Percentiles rank a stretch among this genome's conserved stretches.
phyloP scores from a whole-genome alignment of 176 grass and related monocot genomes.

The Leersia perrieri region DNA sequence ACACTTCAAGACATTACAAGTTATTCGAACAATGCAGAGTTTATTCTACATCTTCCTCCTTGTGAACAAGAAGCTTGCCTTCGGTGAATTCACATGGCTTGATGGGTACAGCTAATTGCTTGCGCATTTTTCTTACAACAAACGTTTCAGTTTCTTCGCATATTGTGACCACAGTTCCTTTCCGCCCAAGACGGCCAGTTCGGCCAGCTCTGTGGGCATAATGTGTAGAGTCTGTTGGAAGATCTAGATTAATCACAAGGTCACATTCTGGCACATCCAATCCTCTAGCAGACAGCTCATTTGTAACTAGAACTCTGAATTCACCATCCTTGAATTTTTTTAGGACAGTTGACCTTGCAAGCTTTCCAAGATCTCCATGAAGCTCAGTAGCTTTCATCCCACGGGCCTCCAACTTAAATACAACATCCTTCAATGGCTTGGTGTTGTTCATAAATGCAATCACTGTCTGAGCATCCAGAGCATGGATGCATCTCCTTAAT shows the following conservation, averaged over 20 bases:
- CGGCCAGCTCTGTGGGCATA: slow-evolving; percentile 92
- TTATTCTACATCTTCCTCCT: slow-evolving; percentile 54
- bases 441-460: slow-evolving; percentile 94
- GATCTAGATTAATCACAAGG: slow-evolving; percentile 93
- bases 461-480: slow-evolving; percentile 68
- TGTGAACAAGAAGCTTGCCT: slow-evolving; percentile 45
- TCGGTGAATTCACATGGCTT: slow-evolving; percentile 59
- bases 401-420: slow-evolving; percentile 89
- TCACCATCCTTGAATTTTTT: slow-evolving; percentile 86
- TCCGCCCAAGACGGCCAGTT: slow-evolving; percentile 76
- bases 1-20: not conserved
- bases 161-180: slow-evolving; percentile 79
- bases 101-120: slow-evolving; percentile 58
- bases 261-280: slow-evolving; percentile 91
- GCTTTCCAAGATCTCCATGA: slow-evolving; percentile 87
- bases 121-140: slow-evolving; percentile 85
- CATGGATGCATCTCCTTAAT: slow-evolving; percentile 79
- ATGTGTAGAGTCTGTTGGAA: slow-evolving; percentile 86
- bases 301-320: slow-evolving; percentile 86
- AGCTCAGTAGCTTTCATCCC: slow-evolving; percentile 79
- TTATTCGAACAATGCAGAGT: not conserved
- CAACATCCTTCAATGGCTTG: slow-evolving; percentile 93
- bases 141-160: slow-evolving; percentile 89
- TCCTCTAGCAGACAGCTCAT: slow-evolving; percentile 87
- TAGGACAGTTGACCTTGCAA: slow-evolving; percentile 73